phyloP scores from a whole-genome alignment of 2,329 filamentous ascomycete genomes.

The Lecanicillium sp. region DNA sequence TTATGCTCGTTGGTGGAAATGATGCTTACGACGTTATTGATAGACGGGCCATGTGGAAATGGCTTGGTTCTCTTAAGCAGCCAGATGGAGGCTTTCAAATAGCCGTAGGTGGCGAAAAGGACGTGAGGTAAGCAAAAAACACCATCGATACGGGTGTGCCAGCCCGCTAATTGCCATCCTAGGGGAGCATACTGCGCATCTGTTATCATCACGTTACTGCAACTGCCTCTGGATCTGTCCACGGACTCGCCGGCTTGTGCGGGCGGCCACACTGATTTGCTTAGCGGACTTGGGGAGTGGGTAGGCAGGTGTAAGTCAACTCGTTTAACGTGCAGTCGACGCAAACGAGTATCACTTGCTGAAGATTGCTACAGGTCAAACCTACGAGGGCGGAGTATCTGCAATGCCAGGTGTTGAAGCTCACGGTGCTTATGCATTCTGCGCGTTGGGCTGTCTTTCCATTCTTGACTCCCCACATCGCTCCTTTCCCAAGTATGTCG shows the following conservation, averaged over 20 bases:
- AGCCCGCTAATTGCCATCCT: conserved; percentile 7
- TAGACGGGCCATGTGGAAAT: conserved; percentile 81
- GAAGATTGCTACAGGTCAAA: conserved; percentile 55
- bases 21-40: conserved; percentile 70
- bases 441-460: conserved; percentile 79
- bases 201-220: conserved; percentile 73
- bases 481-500: conserved; percentile 60
- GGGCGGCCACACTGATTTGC: conserved; percentile 55
- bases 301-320: conserved; percentile 68
- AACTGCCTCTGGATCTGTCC: conserved; percentile 73
- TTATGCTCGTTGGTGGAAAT: conserved; percentile 70
- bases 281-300: conserved; percentile 69
- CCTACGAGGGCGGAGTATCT: conserved; percentile 89
- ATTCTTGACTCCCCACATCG: conserved; percentile 73
- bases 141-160: conserved; percentile 11
- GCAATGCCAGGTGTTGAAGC: conserved; percentile 80
- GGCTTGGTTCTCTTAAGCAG: conserved; percentile 81
- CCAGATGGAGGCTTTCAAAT: conserved; percentile 84
- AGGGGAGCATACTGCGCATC: conserved; percentile 90
- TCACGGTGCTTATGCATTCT: conserved; percentile 95
- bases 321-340: too few species aligned
- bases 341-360: too few species aligned
- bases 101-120: conserved; percentile 78
- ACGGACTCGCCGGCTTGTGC: conserved; percentile 59
- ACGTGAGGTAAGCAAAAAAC: conserved; percentile 60